Evolutionary conservation across 352 stramenopile species (phyloP).

Genomic region (Globisporangium orthogonon): DNA sequence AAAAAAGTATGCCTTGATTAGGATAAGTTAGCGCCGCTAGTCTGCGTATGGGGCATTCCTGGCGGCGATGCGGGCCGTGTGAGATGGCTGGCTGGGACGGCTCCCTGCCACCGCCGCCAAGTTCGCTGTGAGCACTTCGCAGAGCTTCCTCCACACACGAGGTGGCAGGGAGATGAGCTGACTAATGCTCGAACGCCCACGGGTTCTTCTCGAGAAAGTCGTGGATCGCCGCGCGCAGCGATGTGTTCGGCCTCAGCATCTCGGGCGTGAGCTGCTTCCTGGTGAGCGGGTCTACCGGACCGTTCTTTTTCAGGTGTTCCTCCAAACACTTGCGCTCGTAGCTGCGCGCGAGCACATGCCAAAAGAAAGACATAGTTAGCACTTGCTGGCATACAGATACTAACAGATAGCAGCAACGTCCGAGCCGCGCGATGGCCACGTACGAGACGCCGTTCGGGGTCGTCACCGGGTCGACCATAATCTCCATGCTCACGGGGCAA

Average conservation of each 20-base stretch:
- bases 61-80: too few species aligned
- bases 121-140: too few species aligned
- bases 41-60: too few species aligned
- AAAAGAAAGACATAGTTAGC: not conserved
- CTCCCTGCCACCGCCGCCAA: too few species aligned
- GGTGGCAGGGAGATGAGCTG: too few species aligned
- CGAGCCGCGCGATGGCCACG: not conserved
- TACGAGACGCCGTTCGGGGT: conserved; percentile 81
- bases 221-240: conserved; percentile 59
- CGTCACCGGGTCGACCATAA: conserved; percentile 73
- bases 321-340: conserved; percentile 68
- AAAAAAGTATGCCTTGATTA: too few species aligned
- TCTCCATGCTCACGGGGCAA: conserved; percentile 80
- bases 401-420: not conserved
- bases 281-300: conserved; percentile 64
- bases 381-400: not conserved
- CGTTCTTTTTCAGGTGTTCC: conserved; percentile 60
- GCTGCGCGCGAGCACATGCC: conserved; percentile 7
- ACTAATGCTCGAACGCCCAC: conserved; percentile 69
- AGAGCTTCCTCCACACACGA: too few species aligned
- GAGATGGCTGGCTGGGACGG: too few species aligned
- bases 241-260: conserved; percentile 70
- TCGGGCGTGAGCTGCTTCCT: conserved; percentile 52
- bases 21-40: too few species aligned
- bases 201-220: conserved; percentile 68